Evolutionary conservation across 306 rosid species (phyloP).

Genomic region (Senna siamea): DNA sequence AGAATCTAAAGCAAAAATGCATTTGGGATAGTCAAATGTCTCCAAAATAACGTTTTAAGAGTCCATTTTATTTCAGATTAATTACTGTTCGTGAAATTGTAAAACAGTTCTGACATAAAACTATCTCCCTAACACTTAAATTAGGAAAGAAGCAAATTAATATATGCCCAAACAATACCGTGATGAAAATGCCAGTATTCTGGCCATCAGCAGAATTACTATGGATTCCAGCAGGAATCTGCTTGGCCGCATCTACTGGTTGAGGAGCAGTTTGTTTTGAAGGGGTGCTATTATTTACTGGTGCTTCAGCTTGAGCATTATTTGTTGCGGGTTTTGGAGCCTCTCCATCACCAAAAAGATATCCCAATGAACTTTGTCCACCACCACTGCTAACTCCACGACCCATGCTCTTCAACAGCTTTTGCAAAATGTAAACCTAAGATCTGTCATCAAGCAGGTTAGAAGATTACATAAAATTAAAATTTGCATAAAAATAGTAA

Average conservation of each 20-base stretch:
- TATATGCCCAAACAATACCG: slow-evolving; percentile 53
- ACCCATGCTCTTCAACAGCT: slow-evolving; percentile 71
- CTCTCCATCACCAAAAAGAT: slow-evolving; percentile 95
- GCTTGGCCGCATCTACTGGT: slow-evolving; percentile 66
- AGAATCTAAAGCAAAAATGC: not conserved
- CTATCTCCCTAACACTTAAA: slow-evolving; percentile 3
- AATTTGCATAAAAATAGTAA: slow-evolving; percentile 27
- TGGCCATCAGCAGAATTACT: slow-evolving; percentile 92
- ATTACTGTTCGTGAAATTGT: slow-evolving; percentile 3
- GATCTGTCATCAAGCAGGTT: slow-evolving; percentile 35
- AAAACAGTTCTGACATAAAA: slow-evolving; percentile 2
- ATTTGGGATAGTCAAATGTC: slow-evolving; percentile 20
- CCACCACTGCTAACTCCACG: slow-evolving; percentile 99
- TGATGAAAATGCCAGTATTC: slow-evolving; percentile 96
- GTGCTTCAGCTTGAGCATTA: slow-evolving; percentile 57
- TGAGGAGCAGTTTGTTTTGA: slow-evolving; percentile 61
- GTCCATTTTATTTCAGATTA: not conserved
- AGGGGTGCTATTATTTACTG: slow-evolving; percentile 56
- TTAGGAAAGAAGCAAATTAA: slow-evolving; percentile 24
- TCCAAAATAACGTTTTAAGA: slow-evolving; percentile 12
- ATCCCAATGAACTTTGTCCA: slow-evolving; percentile 97
- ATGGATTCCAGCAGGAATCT: slow-evolving; percentile 90
- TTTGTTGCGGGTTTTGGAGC: slow-evolving; percentile 69
- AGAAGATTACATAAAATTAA: slow-evolving; percentile 27
- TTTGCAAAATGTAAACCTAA: slow-evolving; percentile 35